Percentiles rank a stretch among this genome's conserved stretches.
phyloP scores from a whole-genome alignment of 129 eudicot genomes.

The carrot (Daucus carota) region DH1_v3.0 NC_030387.2:364501-365000 shows the following conservation, averaged over 20 bases:
- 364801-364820: not conserved
- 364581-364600: not conserved
- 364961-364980: too few species aligned
- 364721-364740: conserved; percentile 7
- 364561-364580: not conserved
- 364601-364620: not conserved
- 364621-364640: not conserved
- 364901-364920: too few species aligned
- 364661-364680: not conserved
- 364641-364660: not conserved
- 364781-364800: not conserved
- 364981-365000: too few species aligned
- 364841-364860: too few species aligned
- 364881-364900: too few species aligned
- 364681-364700: conserved; percentile 2
- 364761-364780: not conserved
- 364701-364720: not conserved
- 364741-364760: not conserved
- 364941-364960: too few species aligned
- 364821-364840: not conserved
- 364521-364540: not conserved
- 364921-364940: too few species aligned
- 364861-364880: too few species aligned
- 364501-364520: not conserved
- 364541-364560: conserved; percentile 2